phyloP scores from a whole-genome alignment of 495 filamentous ascomycete genomes.

The Penicillium pancosmium region DNA sequence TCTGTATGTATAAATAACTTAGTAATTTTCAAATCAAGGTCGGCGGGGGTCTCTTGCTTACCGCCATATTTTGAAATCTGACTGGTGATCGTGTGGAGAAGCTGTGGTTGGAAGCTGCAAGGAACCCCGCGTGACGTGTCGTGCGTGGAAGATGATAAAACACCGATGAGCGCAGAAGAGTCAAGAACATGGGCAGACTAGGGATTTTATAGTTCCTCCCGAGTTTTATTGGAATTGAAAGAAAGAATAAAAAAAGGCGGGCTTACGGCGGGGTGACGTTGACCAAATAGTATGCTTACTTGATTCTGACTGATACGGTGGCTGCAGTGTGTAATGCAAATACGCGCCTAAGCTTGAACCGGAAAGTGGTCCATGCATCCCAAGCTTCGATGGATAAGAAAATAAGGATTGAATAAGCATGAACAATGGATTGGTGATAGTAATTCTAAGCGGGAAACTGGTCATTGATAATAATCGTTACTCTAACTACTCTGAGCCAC shows the following conservation, averaged over 20 bases:
- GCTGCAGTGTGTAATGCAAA: background rate
- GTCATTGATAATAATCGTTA: constrained; percentile 15
- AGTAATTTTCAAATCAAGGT: background rate
- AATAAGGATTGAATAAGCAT: background rate
- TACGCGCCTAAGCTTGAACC: constrained; percentile 8
- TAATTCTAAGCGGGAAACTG: constrained; percentile 19
- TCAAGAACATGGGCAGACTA: constrained; percentile 33
- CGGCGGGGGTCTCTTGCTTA: constrained; percentile 21
- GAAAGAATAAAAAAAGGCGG: constrained; percentile 7
- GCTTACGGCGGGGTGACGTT: constrained; percentile 7
- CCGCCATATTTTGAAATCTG: constrained; percentile 42
- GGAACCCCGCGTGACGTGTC: constrained; percentile 18
- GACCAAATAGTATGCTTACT: constrained; percentile 25
- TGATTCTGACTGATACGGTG: constrained; percentile 23
- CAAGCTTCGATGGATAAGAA: background rate
- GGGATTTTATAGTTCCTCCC: constrained; percentile 13
- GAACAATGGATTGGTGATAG: constrained; percentile 16
- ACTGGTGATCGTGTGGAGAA: constrained; percentile 25
- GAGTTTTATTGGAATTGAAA: constrained; percentile 1
- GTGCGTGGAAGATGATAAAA: constrained; percentile 24
- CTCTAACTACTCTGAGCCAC: constrained; percentile 4
- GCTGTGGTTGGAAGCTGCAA: constrained; percentile 21
- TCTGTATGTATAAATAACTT: constrained; percentile 23
- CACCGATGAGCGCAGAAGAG: constrained; percentile 27
- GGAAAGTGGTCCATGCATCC: constrained; percentile 9